Conservation (phyloP, 2,329 filamentous ascomycete species). For the Thelonectria blattea region DNA sequence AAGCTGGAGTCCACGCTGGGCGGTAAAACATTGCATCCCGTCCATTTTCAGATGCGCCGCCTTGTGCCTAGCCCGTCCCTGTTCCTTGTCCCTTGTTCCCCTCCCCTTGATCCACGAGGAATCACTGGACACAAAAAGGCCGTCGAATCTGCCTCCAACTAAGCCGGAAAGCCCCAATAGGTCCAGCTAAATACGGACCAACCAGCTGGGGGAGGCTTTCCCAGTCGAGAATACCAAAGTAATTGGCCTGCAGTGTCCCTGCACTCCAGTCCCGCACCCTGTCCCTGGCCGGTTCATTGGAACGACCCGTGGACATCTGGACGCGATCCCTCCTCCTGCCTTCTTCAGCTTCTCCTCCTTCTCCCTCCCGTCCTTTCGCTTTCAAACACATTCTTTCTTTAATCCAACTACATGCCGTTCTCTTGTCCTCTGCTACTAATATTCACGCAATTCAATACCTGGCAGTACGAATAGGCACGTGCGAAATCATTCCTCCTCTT, state of each 20-base stretch:
- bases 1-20: too few species aligned
- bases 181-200: neutral
- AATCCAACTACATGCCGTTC: slow-evolving; percentile 1
- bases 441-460: neutral
- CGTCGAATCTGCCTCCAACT: neutral
- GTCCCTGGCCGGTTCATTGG: slow-evolving; percentile 2
- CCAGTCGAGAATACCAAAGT: neutral
- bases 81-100: neutral
- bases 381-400: neutral
- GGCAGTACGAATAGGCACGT: neutral
- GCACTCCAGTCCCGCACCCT: neutral
- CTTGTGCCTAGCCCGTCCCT: neutral
- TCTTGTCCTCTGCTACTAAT: neutral
- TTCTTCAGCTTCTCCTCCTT: slow-evolving; percentile 6
- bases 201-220: neutral
- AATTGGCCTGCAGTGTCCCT: neutral
- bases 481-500: neutral
- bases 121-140: neutral
- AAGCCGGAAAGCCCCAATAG: neutral
- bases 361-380: slow-evolving; percentile 7
- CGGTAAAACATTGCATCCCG: neutral
- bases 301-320: slow-evolving; percentile 5
- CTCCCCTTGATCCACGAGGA: neutral
- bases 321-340: slow-evolving; percentile 7
- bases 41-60: neutral